Evolutionary conservation across 2,329 filamentous ascomycete species (phyloP).

Genomic region (Samsoniella hepiali): DNA sequence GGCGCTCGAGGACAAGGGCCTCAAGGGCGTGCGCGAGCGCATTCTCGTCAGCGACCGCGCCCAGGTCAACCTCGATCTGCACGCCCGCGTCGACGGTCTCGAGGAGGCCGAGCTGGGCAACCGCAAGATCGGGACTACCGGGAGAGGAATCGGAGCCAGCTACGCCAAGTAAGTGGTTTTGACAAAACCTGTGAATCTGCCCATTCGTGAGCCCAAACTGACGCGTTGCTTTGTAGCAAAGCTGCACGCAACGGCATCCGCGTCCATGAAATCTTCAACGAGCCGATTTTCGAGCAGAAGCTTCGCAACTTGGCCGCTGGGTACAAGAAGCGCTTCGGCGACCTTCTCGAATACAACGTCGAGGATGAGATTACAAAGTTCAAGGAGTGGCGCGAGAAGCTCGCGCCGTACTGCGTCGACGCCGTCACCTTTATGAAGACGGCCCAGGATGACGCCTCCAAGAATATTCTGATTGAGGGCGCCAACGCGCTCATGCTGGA

Average conservation of each 20-base stretch:
- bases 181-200: no score
- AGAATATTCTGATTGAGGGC: conserved; percentile 65
- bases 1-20: conserved; percentile 39
- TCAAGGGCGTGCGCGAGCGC: conserved; percentile 38
- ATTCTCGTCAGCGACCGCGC: conserved; percentile 63
- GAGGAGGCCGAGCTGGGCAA: conserved; percentile 54
- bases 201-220: neutral
- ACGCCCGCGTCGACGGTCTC: conserved; percentile 65
- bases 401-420: conserved; percentile 63
- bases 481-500: conserved; percentile 62
- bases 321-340: conserved; percentile 65
- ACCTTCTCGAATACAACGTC: conserved; percentile 61
- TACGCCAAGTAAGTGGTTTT: conserved; percentile 23
- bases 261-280: conserved; percentile 65
- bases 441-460: conserved; percentile 52
- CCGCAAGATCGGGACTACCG: conserved; percentile 32
- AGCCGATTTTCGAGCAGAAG: conserved; percentile 65
- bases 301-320: conserved; percentile 57
- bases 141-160: conserved; percentile 38
- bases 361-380: conserved; percentile 66
- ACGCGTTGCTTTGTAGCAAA: neutral
- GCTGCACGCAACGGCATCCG: conserved; percentile 59
- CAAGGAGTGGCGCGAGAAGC: conserved; percentile 53
- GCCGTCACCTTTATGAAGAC: conserved; percentile 61
- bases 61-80: conserved; percentile 63